phyloP scores from a whole-genome alignment of 805 yeast genomes.

The Pichia sporocuriosa region DNA sequence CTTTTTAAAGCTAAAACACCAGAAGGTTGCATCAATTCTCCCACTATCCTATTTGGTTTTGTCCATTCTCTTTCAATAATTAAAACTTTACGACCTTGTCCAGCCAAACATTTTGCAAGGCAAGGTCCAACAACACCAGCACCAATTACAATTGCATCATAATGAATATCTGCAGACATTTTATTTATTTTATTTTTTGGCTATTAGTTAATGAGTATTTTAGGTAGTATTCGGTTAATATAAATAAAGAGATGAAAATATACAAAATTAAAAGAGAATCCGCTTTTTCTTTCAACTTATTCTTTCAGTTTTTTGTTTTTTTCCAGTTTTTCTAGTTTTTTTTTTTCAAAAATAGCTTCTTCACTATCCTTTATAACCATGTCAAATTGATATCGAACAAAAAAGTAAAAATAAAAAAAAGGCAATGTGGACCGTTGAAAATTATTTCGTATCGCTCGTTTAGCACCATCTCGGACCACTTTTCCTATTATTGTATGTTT shows the following conservation, averaged over 20 bases:
- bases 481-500: no score
- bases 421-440: no score
- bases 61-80: constrained; percentile 84
- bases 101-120: constrained; percentile 80
- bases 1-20: constrained; percentile 82
- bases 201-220: not conserved
- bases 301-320: not conserved
- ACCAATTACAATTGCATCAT: constrained; percentile 89
- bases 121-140: constrained; percentile 98
- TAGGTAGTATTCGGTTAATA: not conserved
- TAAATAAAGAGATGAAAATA: no score
- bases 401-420: no score
- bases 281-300: no score
- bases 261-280: no score
- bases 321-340: no score
- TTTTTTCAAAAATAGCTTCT: no score
- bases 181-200: not conserved
- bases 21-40: constrained; percentile 94
- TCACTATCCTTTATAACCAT: no score
- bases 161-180: constrained; percentile 23
- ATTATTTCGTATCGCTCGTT: not conserved
- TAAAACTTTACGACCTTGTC: constrained; percentile 80
- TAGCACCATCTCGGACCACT: not conserved
- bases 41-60: constrained; percentile 93
- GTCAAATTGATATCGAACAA: no score